A percentile compares a stretch with the other conserved stretches of the same genome.
Conservation (phyloP, 495 filamentous ascomycete genomes). For the Amniculicola lignicola region DNA sequence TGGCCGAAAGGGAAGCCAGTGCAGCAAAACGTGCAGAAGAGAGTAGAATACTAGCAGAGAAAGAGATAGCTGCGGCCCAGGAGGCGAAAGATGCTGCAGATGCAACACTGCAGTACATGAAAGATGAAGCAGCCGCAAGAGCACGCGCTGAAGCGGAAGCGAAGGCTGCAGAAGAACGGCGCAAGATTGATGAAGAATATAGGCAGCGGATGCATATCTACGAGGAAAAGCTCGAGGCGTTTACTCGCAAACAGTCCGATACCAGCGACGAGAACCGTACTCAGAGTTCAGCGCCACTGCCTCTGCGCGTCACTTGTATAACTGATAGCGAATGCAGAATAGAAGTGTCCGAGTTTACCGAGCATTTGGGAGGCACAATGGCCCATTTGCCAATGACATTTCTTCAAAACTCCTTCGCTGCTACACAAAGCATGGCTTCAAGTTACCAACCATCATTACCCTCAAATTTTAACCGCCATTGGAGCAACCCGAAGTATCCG, state of each 20-base stretch:
- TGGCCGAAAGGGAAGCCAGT: not conserved
- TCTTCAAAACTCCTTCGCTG: too few relatives aligned
- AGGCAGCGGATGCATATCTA: not conserved
- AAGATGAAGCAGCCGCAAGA: not conserved
- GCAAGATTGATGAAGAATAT: constrained; percentile 9
- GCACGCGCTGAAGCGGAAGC: not conserved
- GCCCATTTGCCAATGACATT: not conserved
- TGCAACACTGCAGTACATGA: not conserved
- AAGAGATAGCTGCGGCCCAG: constrained; percentile 5
- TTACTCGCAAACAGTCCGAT: not conserved
- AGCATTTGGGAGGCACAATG: not conserved
- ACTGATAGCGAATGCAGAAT: not conserved
- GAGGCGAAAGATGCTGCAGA: constrained; percentile 12
- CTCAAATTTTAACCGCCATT: too few relatives aligned
- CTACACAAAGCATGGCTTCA: too few relatives aligned
- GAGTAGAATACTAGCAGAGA: not conserved
- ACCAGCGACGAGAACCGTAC: not conserved
- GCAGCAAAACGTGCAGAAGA: constrained; percentile 9
- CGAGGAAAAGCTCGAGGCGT: not conserved
- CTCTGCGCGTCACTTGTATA: not conserved
- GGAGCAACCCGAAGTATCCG: too few relatives aligned
- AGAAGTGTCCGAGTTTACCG: not conserved
- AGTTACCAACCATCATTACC: too few relatives aligned
- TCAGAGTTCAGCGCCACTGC: not conserved
- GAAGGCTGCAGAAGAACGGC: constrained; percentile 6